A percentile compares a stretch with the other conserved stretches of the same genome.
Evolutionary conservation across 148 eudicot genomes (phyloP).

Genomic region (Spergularia bocconei): DNA sequence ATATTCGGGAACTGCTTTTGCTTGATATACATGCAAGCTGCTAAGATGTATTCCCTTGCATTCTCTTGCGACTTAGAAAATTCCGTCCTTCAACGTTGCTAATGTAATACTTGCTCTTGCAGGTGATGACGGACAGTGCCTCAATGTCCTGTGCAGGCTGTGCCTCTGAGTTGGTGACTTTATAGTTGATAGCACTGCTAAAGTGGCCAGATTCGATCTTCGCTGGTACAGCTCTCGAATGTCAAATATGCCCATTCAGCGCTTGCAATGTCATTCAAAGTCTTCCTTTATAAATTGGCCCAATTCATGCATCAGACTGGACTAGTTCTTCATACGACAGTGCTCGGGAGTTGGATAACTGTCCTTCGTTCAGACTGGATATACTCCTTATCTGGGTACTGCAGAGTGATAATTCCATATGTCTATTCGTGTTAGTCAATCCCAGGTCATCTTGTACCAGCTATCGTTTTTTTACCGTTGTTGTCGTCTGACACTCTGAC

Average conservation of each 20-base stretch:
- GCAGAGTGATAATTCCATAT: too few relatives aligned
- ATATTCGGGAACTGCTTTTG: not conserved
- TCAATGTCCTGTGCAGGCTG: not conserved
- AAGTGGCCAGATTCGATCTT: not conserved
- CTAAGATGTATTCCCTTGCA: too few relatives aligned
- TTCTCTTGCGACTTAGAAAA: too few relatives aligned
- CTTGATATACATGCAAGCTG: not conserved
- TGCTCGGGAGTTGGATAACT: too few relatives aligned
- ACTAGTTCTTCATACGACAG: too few relatives aligned
- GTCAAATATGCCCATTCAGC: not conserved
- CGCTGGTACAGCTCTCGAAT: not conserved
- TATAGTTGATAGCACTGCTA: not conserved
- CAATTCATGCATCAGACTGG: too few relatives aligned
- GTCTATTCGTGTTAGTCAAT: not conserved
- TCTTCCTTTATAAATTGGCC: too few relatives aligned
- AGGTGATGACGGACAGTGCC: not conserved
- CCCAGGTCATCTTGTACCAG: not conserved
- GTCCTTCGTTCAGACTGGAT: too few relatives aligned
- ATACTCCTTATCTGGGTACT: too few relatives aligned
- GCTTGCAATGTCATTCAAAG: too few relatives aligned
- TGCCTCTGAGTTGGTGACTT: not conserved
- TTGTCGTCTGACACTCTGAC: not conserved
- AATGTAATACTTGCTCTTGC: conserved; percentile 10
- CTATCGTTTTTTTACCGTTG: not conserved
- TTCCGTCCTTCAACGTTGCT: not conserved